phyloP scores from a whole-genome alignment of 2,329 filamentous ascomycete species.

The Verticillium tricorpus region DNA sequence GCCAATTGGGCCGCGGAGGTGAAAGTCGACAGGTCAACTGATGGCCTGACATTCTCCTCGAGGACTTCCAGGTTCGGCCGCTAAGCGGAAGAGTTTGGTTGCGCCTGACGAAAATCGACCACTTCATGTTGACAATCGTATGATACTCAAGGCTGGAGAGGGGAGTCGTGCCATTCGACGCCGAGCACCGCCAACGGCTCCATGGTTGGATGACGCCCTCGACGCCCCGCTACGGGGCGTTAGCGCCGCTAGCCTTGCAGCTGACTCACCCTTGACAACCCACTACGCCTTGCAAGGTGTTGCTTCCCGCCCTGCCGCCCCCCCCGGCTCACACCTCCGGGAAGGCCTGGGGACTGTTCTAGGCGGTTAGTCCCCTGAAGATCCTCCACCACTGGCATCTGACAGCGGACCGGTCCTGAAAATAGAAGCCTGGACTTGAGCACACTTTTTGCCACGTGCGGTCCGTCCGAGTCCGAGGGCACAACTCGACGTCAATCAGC shows the following conservation, averaged over 20 bases:
- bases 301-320: background rate
- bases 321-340: background rate
- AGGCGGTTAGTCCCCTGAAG: background rate
- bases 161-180: conserved; percentile 18
- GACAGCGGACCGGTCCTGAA: background rate
- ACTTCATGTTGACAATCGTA: conserved; percentile 25
- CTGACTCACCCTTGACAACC: background rate
- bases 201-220: background rate
- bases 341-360: background rate
- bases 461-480: background rate
- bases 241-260: background rate
- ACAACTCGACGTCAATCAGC: background rate
- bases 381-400: background rate
- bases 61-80: conserved; percentile 6
- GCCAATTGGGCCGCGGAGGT: conserved; percentile 2
- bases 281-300: background rate
- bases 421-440: background rate
- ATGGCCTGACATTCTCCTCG: conserved; percentile 14
- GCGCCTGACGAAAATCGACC: conserved; percentile 12
- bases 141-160: conserved; percentile 32
- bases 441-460: background rate
- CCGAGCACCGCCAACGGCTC: conserved; percentile 5
- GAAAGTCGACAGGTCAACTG: conserved; percentile 6
- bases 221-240: background rate
- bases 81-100: conserved; percentile 9